Percentiles rank a stretch among this genome's conserved stretches.
phyloP scores from a whole-genome alignment of 306 rosid species.

The Prinsepia uniflora region DNA sequence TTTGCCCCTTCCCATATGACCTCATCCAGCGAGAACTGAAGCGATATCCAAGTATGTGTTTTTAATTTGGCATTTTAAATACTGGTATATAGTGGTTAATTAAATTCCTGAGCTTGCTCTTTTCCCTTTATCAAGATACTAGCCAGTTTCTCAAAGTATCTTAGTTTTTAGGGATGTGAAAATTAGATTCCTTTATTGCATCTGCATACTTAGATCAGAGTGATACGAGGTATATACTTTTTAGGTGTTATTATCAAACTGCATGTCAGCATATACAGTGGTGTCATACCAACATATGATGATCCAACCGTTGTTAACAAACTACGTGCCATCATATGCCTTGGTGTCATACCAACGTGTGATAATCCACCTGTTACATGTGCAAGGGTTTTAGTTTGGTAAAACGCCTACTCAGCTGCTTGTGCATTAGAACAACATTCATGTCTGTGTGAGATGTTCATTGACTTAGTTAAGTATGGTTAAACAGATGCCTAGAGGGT shows the following conservation, averaged over 20 bases:
- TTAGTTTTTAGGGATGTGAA: not conserved
- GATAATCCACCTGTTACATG: too few relatives aligned
- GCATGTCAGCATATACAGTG: not conserved
- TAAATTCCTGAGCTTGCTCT: not conserved
- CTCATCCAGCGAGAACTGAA: conserved; percentile 89
- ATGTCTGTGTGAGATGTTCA: too few relatives aligned
- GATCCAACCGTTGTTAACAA: too few relatives aligned
- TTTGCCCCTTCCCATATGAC: conserved; percentile 95
- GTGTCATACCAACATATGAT: not conserved
- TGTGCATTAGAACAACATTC: too few relatives aligned
- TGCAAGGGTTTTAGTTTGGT: not conserved
- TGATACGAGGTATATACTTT: not conserved
- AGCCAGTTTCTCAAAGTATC: not conserved
- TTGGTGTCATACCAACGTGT: too few relatives aligned
- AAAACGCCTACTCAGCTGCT: not conserved
- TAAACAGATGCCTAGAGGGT: too few relatives aligned
- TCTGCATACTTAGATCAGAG: not conserved
- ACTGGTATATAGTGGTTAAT: not conserved
- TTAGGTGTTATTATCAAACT: not conserved
- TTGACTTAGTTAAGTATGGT: too few relatives aligned
- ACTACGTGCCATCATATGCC: too few relatives aligned
- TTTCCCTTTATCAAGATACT: not conserved
- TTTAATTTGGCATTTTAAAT: not conserved
- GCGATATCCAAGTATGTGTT: conserved; percentile 82
- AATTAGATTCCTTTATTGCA: not conserved